Evolutionary conservation across 352 stramenopile genomes (phyloP), one percentile per base, ranked within the genome.

Genomic region (Phytophthora tentaculata): DNA sequence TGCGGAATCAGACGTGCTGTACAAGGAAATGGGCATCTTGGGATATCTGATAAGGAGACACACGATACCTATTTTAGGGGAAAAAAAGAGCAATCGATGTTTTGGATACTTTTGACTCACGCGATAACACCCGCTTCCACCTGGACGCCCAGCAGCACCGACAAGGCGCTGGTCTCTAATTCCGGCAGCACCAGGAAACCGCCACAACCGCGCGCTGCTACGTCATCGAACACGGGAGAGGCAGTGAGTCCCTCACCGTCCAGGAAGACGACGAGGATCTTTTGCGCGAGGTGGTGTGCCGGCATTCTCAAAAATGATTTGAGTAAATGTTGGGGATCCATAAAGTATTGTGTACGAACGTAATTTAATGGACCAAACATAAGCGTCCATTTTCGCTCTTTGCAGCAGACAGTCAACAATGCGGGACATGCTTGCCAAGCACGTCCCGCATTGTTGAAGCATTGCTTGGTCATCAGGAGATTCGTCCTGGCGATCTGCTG

Each of bases 1-100:
- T 17, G 79, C 63, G 16, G 58, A 61, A 19, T 70, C 24, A 1
- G 77, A 89, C 14, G 74, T 50, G 44, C 77, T 90, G 64, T 88
- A 89, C 35, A 92, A 83, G 8, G 75, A 74, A 56, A 90, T 71
- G 5, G 86, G 83, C 60, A 91, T 73, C 58, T 82, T 83, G 8
- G 79, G 80, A 51, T 81, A 91, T 50, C 85, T 94, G 54, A 50
- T 52, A 13, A 51, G 51, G 9, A 8, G 8, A 55, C n/a, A 55
- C 16, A 23, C 14, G 49, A 0, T 4, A 55, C 17, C 26, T 41
- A 55, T 55, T 23, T 16, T 24, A 43, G 43, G 24, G 14, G 19
- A 26, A 39, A 43, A 17, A 23, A 41, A 43, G 23, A 37, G 17
- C 14, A 24, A 24, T 23, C 2, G 24, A 5, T 24, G 12, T 9